Conservation (phyloP, 306 rosid species). For the Inga oerstediana region DNA sequence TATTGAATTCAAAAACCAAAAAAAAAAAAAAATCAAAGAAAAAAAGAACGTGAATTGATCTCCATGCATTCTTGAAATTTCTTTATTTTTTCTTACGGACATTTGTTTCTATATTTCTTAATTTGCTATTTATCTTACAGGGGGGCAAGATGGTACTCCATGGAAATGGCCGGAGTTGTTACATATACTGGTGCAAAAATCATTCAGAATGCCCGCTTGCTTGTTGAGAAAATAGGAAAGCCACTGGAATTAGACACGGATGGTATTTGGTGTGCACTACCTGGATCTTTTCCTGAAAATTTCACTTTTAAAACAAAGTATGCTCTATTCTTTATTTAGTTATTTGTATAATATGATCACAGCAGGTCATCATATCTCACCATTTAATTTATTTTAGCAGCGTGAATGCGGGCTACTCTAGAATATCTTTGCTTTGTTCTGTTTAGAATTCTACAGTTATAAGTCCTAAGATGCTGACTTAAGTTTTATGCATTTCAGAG, state of each 20-base stretch:
- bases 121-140: conserved; percentile 52
- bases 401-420: not conserved
- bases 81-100: conserved; percentile 10
- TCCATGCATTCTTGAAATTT: conserved; percentile 35
- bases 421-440: conserved; percentile 15
- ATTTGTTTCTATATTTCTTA: conserved; percentile 29
- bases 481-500: conserved; percentile 57
- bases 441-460: conserved; percentile 23
- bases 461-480: conserved; percentile 41
- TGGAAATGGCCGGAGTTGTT: conserved; percentile 99
- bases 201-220: conserved; percentile 92
- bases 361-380: not conserved
- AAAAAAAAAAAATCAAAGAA: not conserved
- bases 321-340: conserved; percentile 36
- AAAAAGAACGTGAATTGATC: conserved; percentile 57
- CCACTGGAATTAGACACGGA: conserved; percentile 97
- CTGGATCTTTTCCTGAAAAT: conserved; percentile 97
- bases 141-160: conserved; percentile 99
- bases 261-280: conserved; percentile 99
- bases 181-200: conserved; percentile 99
- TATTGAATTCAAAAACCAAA: not conserved
- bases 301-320: conserved; percentile 92
- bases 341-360: conserved; percentile 2
- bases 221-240: conserved; percentile 95
- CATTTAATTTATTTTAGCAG: conserved; percentile 16